Percentiles rank a stretch among this genome's conserved stretches.
Conservation (phyloP, 2,329 filamentous ascomycete genomes). For the Aspergillus sp. region DNA sequence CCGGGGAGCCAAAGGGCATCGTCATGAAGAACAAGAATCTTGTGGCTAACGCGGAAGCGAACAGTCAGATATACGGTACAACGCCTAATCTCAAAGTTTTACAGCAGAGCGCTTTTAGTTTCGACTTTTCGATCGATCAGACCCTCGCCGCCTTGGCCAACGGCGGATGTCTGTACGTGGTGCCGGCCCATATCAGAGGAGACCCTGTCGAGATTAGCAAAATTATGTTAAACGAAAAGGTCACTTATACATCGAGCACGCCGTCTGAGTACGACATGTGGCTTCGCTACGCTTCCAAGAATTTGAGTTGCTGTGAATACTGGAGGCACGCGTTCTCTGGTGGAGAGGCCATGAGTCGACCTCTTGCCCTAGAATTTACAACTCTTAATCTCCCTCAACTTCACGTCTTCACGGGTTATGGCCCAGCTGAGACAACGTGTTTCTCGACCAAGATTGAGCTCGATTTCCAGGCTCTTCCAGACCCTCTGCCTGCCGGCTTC, state of each 20-base stretch:
- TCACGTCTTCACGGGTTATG: conserved; percentile 8
- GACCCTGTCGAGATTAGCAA: neutral
- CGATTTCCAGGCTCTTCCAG: conserved; percentile 29
- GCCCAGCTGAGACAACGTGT: conserved; percentile 10
- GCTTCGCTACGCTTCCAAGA: conserved; percentile 9
- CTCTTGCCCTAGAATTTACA: neutral
- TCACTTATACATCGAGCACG: conserved; percentile 13
- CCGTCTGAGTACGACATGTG: conserved; percentile 14
- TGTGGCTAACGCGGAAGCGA: conserved; percentile 16
- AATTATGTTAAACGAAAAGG: conserved; percentile 7
- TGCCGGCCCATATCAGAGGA: neutral
- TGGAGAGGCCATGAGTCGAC: neutral
- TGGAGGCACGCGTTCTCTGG: neutral
- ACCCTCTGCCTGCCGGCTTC: conserved; percentile 36
- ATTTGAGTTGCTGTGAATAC: conserved; percentile 3
- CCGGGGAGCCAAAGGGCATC: conserved; percentile 37
- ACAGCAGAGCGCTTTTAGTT: conserved; percentile 1
- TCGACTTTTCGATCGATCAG: conserved; percentile 10
- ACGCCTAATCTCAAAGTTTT: neutral
- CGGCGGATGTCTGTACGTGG: conserved; percentile 10
- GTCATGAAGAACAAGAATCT: conserved; percentile 18
- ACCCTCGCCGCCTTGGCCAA: conserved; percentile 10
- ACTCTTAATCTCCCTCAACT: conserved; percentile 5
- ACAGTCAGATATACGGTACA: neutral
- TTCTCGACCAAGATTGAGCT: conserved; percentile 5